Evolutionary conservation across 2,329 filamentous ascomycete genomes (phyloP), one percentile per base, ranked within the genome.

Genomic region (Didymella keratinophila): DNA sequence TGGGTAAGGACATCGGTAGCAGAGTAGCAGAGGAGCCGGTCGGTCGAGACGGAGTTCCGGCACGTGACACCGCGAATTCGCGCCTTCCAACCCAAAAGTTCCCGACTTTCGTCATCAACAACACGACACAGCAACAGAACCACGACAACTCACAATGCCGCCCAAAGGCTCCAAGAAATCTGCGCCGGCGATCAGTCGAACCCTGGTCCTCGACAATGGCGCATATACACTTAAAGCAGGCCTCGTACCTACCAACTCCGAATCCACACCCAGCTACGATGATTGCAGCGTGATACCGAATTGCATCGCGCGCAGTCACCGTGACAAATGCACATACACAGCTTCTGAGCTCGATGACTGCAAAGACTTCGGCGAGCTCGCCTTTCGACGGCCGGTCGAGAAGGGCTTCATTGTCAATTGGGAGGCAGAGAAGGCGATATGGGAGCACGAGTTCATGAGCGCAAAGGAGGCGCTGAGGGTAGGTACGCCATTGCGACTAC

Each of bases 371-470:
- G 92, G 93, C 64, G 94, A 97, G 75, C 87, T 96, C 20, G 85
- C 87, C 9, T 97, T 97, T 71, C 86, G 94, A 1, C 84, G 94
- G 0, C 95, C 95, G 0, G 91, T 98, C 1, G 95, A 99, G 77
- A 96, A 93, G 77, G 95, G 95, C 8, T 98, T 91, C 72, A 83
- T 98, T 48, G 93, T 98, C 61, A 97, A 94, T 73, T 99, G 95
- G 95, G 95, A 99, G 77, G 89, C 90, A 0, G 87, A 99, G 80
- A 94, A 92, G 78, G 93, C 95, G 71, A 92, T 99, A 50, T 99
- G 95, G 95, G 93, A 97, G 71, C 87, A 89, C 67, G 89, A 93
- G 60, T 91, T 98, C 71, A 89, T 96, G 68, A 87, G 90, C 65
- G 87, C 90, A 57, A 86, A 86, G 65, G 87, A 87, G n/a, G 82